These are phyloP conservation scores for Vanrija humicola DNA, from an alignment of 1,284 basidiomycete species.

Conservation along the genomic window DNA sequence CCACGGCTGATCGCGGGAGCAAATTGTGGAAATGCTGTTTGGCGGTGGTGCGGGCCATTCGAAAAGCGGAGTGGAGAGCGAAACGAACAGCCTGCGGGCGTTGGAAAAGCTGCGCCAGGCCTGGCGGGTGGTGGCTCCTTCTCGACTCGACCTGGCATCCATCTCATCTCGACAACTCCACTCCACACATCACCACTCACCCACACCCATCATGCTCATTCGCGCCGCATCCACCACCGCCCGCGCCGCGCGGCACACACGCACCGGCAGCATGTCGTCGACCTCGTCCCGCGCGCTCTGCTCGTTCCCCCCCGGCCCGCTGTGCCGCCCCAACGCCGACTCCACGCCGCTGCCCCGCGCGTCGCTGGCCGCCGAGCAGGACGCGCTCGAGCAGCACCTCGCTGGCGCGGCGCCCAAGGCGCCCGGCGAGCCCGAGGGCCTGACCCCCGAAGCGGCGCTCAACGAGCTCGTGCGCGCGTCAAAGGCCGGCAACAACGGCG, in stretches of 20 bases:
- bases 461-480: not conserved
- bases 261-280: not conserved
- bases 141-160: not conserved
- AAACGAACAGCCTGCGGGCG: no score
- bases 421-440: conserved; percentile 2
- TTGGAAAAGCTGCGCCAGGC: no score
- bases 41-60: no score
- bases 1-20: no score
- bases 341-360: not conserved
- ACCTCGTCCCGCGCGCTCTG: conserved; percentile 4
- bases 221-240: not conserved
- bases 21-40: no score
- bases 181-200: not conserved
- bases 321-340: conserved; percentile 2
- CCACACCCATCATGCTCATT: not conserved
- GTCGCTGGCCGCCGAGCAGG: conserved; percentile 1
- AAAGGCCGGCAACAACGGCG: not conserved
- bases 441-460: conserved; percentile 12
- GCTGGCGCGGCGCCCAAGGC: no score
- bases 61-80: no score
- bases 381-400: conserved; percentile 6
- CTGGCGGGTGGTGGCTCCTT: no score
- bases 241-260: not conserved
- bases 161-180: not conserved
- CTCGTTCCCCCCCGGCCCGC: conserved; percentile 7